phyloP scores from a whole-genome alignment of 495 filamentous ascomycete species.

The Parachaetomium inaequale region DNA sequence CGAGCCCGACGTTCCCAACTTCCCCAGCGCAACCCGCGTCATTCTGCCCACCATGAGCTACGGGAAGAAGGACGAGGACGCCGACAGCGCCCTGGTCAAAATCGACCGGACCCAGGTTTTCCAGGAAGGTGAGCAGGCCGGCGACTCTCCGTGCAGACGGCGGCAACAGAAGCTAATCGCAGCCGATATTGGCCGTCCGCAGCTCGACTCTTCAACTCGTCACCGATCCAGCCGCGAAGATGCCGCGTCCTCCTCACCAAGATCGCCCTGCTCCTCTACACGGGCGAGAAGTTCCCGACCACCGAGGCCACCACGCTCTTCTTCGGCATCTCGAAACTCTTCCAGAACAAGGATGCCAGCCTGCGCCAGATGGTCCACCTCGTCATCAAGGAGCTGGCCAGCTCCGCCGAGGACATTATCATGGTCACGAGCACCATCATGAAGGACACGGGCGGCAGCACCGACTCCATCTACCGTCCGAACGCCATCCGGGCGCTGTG shows the following conservation, averaged over 20 bases:
- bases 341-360: conserved; percentile 98
- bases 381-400: conserved; percentile 92
- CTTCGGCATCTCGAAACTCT: conserved; percentile 99
- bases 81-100: conserved; percentile 85
- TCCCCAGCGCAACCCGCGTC: conserved; percentile 23
- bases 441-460: conserved; percentile 97
- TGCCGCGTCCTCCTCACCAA: conserved; percentile 96
- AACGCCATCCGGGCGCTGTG: conserved; percentile 97
- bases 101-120: conserved; percentile 98
- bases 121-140: conserved; percentile 76
- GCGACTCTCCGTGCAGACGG: neutral
- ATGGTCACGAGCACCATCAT: conserved; percentile 99
- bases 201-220: conserved; percentile 97
- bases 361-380: conserved; percentile 99
- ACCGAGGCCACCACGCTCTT: conserved; percentile 98
- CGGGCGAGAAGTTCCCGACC: conserved; percentile 91
- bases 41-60: conserved; percentile 71
- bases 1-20: conserved; percentile 20
- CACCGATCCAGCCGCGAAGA: conserved; percentile 89
- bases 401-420: conserved; percentile 97
- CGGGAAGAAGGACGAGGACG: conserved; percentile 98
- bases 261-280: conserved; percentile 94
- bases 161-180: conserved; percentile 20
- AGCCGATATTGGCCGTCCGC: conserved; percentile 23
- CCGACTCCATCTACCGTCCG: conserved; percentile 89